Base-by-base conservation (phyloP, 257 asterid species). In the Prunella vulgaris region DNA sequence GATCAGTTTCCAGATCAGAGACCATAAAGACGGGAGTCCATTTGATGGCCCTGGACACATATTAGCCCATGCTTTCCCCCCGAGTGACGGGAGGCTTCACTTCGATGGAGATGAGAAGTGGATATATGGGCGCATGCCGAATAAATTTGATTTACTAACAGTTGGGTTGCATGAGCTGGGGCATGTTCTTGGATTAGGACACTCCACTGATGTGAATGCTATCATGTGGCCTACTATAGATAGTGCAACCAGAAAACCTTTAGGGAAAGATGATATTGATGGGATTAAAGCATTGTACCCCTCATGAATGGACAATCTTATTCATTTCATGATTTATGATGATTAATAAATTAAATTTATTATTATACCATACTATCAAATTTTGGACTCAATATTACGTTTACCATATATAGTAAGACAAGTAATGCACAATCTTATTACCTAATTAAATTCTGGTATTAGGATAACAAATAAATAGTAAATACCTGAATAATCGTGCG, bases 111-210 rank as follows among this genome's bases (percentile, higher is more conserved):
- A 74, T 5, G 87, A 82, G 66, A 51, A 1, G 33, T 79, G 83
- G 83, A 64, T 73, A 0, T 12, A 65, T 33, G 78, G 80, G 8
- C n/a, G n/a, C n/a, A 80, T 51, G n/a, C 56, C 5, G 17, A 22
- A 0, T 10, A 12, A 52, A 10, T 22, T 66, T 12, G 82, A 79
- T 64, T 3, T 79, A 42, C 60, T 62, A 46, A 59, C 82, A 0
- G 67, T 79, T 3, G 82, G 70, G 22, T 38, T 82, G 73, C 86
- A 82, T 74, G 84, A 79, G 27, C 4, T 82, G 15, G 84, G 86
- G 0, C 81, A 77, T 51, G 1, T 65, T 44, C 71, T 77, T 10
- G 81, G 81, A 4, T 57, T 77, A 0, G 54, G n/a, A 1, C 81
- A 77, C 32, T 15, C 68, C 9, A 0, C 15, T 5, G 78, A 66